A percentile compares a stretch with the other conserved stretches of the same genome.
Conservation (phyloP, 257 asterid species). For the Penstemon newberryi region DNA sequence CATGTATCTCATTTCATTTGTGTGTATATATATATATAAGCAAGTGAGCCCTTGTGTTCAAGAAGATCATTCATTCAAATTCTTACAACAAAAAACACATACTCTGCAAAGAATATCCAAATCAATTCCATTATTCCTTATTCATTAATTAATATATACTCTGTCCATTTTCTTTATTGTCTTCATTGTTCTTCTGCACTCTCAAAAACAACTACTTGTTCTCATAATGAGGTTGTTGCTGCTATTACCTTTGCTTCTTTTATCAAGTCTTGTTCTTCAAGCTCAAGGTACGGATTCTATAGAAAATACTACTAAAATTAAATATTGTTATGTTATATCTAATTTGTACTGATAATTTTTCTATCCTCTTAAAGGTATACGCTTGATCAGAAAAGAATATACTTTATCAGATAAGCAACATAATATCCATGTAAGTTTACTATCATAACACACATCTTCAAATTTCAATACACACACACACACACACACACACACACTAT, state of each 20-base stretch:
- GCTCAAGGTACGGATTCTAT: conserved; percentile 41
- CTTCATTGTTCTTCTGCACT: conserved; percentile 9
- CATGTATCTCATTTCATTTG: not conserved
- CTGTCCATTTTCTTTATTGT: conserved; percentile 1
- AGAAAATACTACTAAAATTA: not conserved
- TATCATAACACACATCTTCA: not conserved
- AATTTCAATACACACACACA: not conserved
- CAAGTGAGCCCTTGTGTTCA: conserved; percentile 12
- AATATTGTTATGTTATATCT: not conserved
- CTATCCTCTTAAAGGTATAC: conserved; percentile 31
- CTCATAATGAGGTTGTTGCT: conserved; percentile 37
- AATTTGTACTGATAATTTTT: not conserved
- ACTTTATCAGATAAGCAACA: conserved; percentile 21
- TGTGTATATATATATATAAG: conserved; percentile 26
- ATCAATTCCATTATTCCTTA: conserved; percentile 26
- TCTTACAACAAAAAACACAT: conserved; percentile 19
- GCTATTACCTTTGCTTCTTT: conserved; percentile 42
- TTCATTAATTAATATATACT: conserved; percentile 15
- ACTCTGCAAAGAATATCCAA: conserved; percentile 25
- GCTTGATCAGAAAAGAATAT: conserved; percentile 28
- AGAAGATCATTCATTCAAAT: conserved; percentile 20
- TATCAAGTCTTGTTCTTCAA: conserved; percentile 43
- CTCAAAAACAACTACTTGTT: conserved; percentile 15
- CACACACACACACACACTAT: not conserved
- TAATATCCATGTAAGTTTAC: conserved; percentile 33